Evolutionary conservation across 2,329 filamentous ascomycete species (phyloP), one percentile per base, ranked within the genome.

Genomic region (Ceratocystis papillata): DNA sequence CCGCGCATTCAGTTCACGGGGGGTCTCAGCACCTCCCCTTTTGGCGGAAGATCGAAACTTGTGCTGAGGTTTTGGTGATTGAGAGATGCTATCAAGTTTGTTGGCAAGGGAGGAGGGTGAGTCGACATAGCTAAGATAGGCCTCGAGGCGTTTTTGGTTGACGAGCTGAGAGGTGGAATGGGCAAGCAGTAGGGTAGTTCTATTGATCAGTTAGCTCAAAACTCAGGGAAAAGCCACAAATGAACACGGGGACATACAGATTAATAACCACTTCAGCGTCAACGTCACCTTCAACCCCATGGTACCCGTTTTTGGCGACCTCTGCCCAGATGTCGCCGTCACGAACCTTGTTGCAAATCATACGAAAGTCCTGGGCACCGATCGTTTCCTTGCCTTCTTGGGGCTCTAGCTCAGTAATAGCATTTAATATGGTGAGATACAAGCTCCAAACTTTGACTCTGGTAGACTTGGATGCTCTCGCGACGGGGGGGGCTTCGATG

Each of bases 361-460:
- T 79, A 74, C 90, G 87, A 89, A 92, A 99, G 74, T 90, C 87
- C 72, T 89, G 85, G 64, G 85, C 86, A 2, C 94, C 94, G 77
- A 97, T 96, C 12, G 87, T 83, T 63, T 87, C 84, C 78, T 94
- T 96, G 62, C 93, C 94, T 75, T 96, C 92, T 70, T 96, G 90
- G 1, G 89, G 81, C 66, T 91, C 90, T 73, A 97, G 80, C 72
- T 97, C 93, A 45, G 96, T 80, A 69, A 96, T 88, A 48, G 90
- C 88, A 77, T 96, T 96, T 69, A 97, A 80, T 63, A 96, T 87
- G 20, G 92, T 96, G 70, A 97, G 82, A 74, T 97, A 99, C 72
- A 99, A 81, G 75, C 91, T 96, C 94, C 94, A 99, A 69, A 97
- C 88, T 76, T 97, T 99, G 75, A 96, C 88, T 70, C 92, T 82